Base-by-base conservation (phyloP, 345 rosid species). In the Eucalyptus regnans region DNA sequence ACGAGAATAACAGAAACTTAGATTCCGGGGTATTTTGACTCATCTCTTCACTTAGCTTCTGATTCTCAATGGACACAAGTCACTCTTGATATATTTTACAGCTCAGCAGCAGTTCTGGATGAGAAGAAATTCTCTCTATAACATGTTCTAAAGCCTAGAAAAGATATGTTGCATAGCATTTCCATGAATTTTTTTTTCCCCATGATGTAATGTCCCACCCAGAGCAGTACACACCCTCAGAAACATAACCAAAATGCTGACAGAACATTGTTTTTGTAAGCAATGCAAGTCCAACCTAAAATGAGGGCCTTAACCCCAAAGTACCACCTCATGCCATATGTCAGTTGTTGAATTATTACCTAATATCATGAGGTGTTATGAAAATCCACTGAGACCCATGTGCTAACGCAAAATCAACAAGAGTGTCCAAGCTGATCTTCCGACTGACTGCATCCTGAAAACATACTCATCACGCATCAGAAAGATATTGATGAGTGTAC, bases 291-390 rank as follows among this genome's bases (percentile, higher is more conserved):
- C 44, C 9, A 71, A n/a, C 12, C 43, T 58, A 37, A 87, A 16
- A 48, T 46, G 33, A 49, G 84, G 84, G 48, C 48, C 84, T 41
- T 76, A 56, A 15, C 52, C 52, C 54, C 33, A 62, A 43, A 86
- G n/a, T 37, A 54, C 20, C 50, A 86, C 83, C 9, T 76, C 11
- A 76, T 20, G 29, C 84, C 3, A 23, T 46, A 86, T 31, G 44
- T 31, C 51, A 86, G 29, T 41, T 20, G 84, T 76, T 20, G 48
- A 76, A 11, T 76, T 37, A 41, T 90, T 90, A 98, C 99, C 98
- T 94, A 93, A 98, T 95, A 91, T 98, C 99, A 92, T 97, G 99
- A 89, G 99, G 99, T 64, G 99, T 98, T 88, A 98, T 98, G 91
- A 98, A 96, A 90, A 98, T 95, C 99, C 99, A 98, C 86, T 98